Evolutionary conservation across 768 basidiomycete genomes (phyloP), one percentile per base, ranked within the genome.

Genomic region (Lactarius tabidus): DNA sequence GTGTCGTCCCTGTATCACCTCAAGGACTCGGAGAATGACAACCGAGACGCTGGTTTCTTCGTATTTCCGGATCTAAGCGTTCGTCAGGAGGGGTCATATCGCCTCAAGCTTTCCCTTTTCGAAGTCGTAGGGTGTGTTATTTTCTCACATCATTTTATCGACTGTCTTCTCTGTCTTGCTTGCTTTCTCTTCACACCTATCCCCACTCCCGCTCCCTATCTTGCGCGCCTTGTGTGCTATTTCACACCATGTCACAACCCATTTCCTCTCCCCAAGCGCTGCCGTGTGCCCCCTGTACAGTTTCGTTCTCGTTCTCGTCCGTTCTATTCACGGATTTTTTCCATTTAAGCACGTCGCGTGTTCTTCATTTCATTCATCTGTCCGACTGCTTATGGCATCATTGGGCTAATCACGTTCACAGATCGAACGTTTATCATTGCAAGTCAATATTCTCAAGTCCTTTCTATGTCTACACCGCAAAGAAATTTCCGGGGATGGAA

Each of bases 401-500:
- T 28, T 26, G 23, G 48, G 29, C 51, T 57, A 4, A 60, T 43
- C 28, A 57, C 35, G 31, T 59, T 48, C 59, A 55, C 74, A 92
- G 91, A 17, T 87, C 88, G 70, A 89, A 88, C 65, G 93, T 96
- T 41, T 88, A 87, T 48, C 93, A 95, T 73, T 95, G 94, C 79
- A 92, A 91, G 72, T 90, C 89, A 0, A 93, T 94, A 63, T 90
- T 88, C 75, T 94, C 93, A 0, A 84, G 87, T 1, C 85, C 91
- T 0, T 98, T 98, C 76, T 93, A 95, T 67, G 95, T 97, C 14
- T 97, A 94, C 74, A 94, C 94, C 0, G 92, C 93, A 18, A 97
- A 97, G 82, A 94, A 95, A 76, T 97, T 96, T 73, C 94, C 95
- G 0, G 94, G 95, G 29, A 95, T 95, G 91, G 91, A 93, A 81